Evolutionary conservation across 2,329 filamentous ascomycete species (phyloP).

Genomic region (Epichloe uncinata): DNA sequence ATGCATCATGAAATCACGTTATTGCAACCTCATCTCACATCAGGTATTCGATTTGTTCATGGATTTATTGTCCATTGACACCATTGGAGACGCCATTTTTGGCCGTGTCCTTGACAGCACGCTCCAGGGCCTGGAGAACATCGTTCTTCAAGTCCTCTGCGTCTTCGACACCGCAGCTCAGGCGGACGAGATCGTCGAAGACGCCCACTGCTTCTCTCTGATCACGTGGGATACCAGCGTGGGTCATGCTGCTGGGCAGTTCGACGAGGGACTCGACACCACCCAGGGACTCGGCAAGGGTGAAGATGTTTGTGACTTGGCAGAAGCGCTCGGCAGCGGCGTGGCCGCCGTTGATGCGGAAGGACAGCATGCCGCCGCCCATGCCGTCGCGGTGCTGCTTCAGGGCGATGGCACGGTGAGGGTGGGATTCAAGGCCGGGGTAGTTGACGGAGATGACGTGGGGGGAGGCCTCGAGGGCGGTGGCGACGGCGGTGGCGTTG

Average conservation of each 20-base stretch:
- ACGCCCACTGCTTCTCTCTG: slow-evolving; percentile 88
- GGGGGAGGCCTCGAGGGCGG: slow-evolving; percentile 60
- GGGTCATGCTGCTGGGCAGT: slow-evolving; percentile 91
- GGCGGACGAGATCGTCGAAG: slow-evolving; percentile 82
- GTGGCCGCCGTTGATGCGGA: slow-evolving; percentile 81
- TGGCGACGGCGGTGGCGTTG: slow-evolving; percentile 70
- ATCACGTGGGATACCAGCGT: slow-evolving; percentile 83
- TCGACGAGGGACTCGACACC: slow-evolving; percentile 88
- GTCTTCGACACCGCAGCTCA: slow-evolving; percentile 93
- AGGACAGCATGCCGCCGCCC: slow-evolving; percentile 95
- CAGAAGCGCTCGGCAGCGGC: slow-evolving; percentile 85
- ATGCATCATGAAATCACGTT: background rate
- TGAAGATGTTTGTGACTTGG: slow-evolving; percentile 78
- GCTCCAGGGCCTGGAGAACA: slow-evolving; percentile 69
- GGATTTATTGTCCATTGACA: slow-evolving; percentile 13
- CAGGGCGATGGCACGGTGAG: slow-evolving; percentile 68
- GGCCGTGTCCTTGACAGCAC: slow-evolving; percentile 38
- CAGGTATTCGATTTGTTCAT: no score
- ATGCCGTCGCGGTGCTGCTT: slow-evolving; percentile 90
- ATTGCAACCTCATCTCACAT: background rate
- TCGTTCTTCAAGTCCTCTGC: slow-evolving; percentile 71
- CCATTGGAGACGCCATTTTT: slow-evolving; percentile 17
- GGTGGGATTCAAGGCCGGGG: slow-evolving; percentile 78
- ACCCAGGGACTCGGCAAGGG: slow-evolving; percentile 81
- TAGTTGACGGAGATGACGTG: slow-evolving; percentile 90